Evolutionary conservation across 164 flowering plant species (phyloP).

Genomic region (Macadamia integrifolia): DNA sequence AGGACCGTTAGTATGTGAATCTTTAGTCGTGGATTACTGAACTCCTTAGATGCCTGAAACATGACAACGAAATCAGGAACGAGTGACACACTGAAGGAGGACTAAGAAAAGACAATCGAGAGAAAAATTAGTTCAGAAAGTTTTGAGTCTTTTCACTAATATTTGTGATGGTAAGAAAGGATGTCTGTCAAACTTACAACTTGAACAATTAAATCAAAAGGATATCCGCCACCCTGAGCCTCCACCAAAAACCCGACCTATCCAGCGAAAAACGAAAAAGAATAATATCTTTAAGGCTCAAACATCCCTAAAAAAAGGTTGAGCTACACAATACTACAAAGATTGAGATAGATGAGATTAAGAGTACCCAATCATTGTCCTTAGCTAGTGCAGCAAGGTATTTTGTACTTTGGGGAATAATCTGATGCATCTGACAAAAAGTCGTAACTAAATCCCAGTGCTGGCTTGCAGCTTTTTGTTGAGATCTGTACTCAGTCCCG

Average conservation of each 20-base stretch:
- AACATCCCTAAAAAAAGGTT: neutral
- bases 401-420: conserved; percentile 81
- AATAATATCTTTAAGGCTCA: conserved; percentile 5
- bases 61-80: conserved; percentile 2
- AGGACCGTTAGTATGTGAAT: conserved; percentile 80
- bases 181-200: conserved; percentile 46
- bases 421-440: conserved; percentile 84
- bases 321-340: conserved; percentile 1
- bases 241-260: conserved; percentile 93
- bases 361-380: conserved; percentile 94
- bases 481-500: conserved; percentile 70
- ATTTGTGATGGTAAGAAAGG: neutral
- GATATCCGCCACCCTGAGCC: conserved; percentile 80
- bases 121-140: neutral
- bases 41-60: conserved; percentile 83
- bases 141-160: neutral
- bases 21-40: conserved; percentile 69
- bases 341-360: conserved; percentile 3
- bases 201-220: conserved; percentile 61
- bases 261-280: conserved; percentile 9
- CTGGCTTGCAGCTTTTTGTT: conserved; percentile 80
- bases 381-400: conserved; percentile 81
- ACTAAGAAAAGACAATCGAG: neutral
- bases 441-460: conserved; percentile 78
- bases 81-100: conserved; percentile 1